A percentile compares a stretch with the other conserved stretches of the same genome.
Conservation (phyloP, 306 rosid genomes). For the Parietaria judaica region DNA sequence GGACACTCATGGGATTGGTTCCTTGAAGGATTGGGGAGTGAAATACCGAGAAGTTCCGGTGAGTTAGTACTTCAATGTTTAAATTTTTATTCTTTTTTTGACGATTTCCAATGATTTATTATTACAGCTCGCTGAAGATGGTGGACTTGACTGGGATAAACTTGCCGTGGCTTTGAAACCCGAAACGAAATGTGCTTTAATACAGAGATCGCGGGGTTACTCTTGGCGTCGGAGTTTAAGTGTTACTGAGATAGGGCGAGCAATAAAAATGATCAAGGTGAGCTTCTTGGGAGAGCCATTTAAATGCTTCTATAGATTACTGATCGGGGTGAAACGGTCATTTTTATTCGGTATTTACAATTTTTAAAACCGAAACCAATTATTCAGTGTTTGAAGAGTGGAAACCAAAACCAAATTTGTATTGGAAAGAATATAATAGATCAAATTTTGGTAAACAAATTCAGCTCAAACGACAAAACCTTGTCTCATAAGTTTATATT, state of each 20-base stretch:
- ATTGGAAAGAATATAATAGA: too few species aligned
- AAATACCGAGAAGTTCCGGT: constrained; percentile 89
- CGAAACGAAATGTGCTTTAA: constrained; percentile 72
- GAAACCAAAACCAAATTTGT: too few species aligned
- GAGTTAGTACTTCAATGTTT: constrained; percentile 14
- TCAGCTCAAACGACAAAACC: too few species aligned
- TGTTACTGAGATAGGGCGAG: constrained; percentile 59
- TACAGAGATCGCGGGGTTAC: constrained; percentile 94
- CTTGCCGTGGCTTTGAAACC: constrained; percentile 61
- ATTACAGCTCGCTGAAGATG: constrained; percentile 69
- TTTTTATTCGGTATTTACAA: too few species aligned
- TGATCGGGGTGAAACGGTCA: too few species aligned
- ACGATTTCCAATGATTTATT: constrained; percentile 10
- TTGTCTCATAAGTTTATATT: too few species aligned
- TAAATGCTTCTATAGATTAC: background rate
- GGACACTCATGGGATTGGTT: constrained; percentile 73
- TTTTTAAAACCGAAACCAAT: too few species aligned
- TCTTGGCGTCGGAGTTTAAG: constrained; percentile 94
- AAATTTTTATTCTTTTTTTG: constrained; percentile 13
- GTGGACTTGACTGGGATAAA: constrained; percentile 75
- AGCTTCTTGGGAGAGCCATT: constrained; percentile 16
- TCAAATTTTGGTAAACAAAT: too few species aligned
- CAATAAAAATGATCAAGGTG: constrained; percentile 72
- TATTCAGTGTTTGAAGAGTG: too few species aligned
- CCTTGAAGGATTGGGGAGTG: constrained; percentile 86